A percentile compares a stretch with the other conserved stretches of the same genome.
These are phyloP conservation scores for Eimeria sp. DNA, from an alignment of 169 alveolate species.

Conservation along the genomic window DNA sequence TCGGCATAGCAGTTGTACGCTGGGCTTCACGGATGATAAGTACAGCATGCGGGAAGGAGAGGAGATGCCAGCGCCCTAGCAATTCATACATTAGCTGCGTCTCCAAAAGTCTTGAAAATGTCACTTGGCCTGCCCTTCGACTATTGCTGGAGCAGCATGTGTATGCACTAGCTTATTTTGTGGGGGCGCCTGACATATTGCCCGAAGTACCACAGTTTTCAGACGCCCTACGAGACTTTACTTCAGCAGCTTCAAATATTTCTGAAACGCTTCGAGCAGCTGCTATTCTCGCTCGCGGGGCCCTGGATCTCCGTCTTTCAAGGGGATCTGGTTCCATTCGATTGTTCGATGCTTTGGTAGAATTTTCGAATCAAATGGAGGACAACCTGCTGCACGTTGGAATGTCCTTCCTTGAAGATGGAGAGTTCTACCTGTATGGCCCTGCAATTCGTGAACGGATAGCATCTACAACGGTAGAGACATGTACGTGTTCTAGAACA, in stretches of 20 bases:
- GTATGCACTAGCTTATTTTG: conserved; percentile 31
- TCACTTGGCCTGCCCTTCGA: conserved; percentile 42
- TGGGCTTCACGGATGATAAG: conserved; percentile 52
- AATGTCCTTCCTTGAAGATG: conserved; percentile 61
- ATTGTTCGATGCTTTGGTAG: not conserved
- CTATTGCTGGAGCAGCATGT: conserved; percentile 52
- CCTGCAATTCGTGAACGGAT: conserved; percentile 41
- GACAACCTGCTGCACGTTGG: conserved; percentile 45
- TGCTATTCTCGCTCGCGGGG: conserved; percentile 13
- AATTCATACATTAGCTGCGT: conserved; percentile 26
- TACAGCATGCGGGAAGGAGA: conserved; percentile 58
- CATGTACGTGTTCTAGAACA: conserved; percentile 2
- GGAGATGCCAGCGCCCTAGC: conserved; percentile 4
- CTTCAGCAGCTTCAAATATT: conserved; percentile 13
- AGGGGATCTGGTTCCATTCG: not conserved
- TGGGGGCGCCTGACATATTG: conserved; percentile 18
- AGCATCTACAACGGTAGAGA: not conserved
- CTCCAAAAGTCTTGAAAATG: conserved; percentile 49
- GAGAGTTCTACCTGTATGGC: conserved; percentile 57
- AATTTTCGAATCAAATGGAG: not conserved
- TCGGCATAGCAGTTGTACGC: conserved; percentile 49
- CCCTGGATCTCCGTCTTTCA: not conserved
- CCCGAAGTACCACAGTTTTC: conserved; percentile 41
- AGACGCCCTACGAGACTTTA: conserved; percentile 17
- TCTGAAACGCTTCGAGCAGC: conserved; percentile 5